A percentile compares a stretch with the other conserved stretches of the same genome.
Conservation (phyloP, 2,329 filamentous ascomycete species). For the Didymella lethalis region DNA sequence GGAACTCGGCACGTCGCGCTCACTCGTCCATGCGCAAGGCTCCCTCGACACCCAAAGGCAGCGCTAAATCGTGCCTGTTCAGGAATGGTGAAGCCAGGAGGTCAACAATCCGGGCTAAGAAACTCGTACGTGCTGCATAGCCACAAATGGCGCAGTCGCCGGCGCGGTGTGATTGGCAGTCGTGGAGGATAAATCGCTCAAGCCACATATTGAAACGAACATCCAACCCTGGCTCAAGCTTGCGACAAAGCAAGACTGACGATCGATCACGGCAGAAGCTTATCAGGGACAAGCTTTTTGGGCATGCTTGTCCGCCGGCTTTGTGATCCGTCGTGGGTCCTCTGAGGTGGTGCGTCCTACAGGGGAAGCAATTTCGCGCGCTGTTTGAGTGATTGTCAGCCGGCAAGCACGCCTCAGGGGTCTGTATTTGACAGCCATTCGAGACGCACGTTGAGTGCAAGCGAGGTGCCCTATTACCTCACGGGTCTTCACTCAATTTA, state of each 20-base stretch:
- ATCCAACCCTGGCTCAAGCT: background rate
- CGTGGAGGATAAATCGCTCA: constrained; percentile 5
- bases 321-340: background rate
- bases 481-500: background rate
- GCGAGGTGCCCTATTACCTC: background rate
- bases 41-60: background rate
- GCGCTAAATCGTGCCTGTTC: background rate
- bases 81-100: background rate
- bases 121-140: background rate
- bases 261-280: constrained; percentile 4
- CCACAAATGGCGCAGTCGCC: constrained; percentile 12
- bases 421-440: background rate
- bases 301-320: background rate
- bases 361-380: background rate
- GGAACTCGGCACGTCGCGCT: background rate
- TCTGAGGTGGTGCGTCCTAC: background rate
- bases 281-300: constrained; percentile 6
- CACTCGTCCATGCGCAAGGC: background rate
- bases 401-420: background rate
- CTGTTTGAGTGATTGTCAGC: background rate
- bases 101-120: background rate
- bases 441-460: background rate
- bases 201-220: constrained; percentile 3
- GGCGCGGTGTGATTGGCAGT: background rate
- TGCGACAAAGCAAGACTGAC: background rate